Conservation (phyloP, 2,329 filamentous ascomycete genomes). For the Uncinocarpus reesii region DNA sequence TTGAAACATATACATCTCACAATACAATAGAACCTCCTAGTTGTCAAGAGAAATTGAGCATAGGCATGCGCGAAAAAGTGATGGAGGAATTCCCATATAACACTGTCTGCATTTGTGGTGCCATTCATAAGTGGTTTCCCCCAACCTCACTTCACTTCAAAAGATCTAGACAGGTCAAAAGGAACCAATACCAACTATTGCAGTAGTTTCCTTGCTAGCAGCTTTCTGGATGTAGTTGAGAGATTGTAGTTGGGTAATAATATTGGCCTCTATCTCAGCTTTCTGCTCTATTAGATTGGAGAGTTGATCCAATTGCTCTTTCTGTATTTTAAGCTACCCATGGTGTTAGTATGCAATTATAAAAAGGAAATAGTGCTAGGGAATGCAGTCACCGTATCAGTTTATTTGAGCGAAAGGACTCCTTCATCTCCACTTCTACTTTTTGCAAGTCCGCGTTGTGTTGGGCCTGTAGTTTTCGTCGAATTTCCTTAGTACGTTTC, state of each 20-base stretch:
- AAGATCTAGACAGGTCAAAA: too few relatives aligned
- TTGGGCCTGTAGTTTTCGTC: constrained; percentile 16
- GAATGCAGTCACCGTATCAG: neutral
- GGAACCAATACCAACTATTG: neutral
- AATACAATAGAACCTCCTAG: too few relatives aligned
- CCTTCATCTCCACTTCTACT: constrained; percentile 12
- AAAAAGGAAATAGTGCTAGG: neutral
- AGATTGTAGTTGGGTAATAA: constrained; percentile 12
- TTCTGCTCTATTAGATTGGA: constrained; percentile 16
- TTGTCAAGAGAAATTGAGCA: too few relatives aligned
- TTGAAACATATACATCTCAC: too few relatives aligned
- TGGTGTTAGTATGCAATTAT: neutral
- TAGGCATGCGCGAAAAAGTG: too few relatives aligned
- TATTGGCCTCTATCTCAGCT: constrained; percentile 17
- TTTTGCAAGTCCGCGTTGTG: constrained; percentile 16
- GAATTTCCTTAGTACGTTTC: constrained; percentile 6
- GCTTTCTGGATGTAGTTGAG: constrained; percentile 12
- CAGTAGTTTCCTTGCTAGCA: constrained; percentile 3
- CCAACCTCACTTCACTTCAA: too few relatives aligned
- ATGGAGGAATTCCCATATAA: too few relatives aligned
- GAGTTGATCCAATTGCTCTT: constrained; percentile 13
- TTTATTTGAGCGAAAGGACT: constrained; percentile 8
- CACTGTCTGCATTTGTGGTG: too few relatives aligned
- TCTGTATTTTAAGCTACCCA: constrained; percentile 13
- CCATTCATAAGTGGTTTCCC: neutral